These are phyloP conservation scores for Agaricus bisporus DNA, from an alignment of 768 basidiomycete species.

Conservation along the genomic window DNA sequence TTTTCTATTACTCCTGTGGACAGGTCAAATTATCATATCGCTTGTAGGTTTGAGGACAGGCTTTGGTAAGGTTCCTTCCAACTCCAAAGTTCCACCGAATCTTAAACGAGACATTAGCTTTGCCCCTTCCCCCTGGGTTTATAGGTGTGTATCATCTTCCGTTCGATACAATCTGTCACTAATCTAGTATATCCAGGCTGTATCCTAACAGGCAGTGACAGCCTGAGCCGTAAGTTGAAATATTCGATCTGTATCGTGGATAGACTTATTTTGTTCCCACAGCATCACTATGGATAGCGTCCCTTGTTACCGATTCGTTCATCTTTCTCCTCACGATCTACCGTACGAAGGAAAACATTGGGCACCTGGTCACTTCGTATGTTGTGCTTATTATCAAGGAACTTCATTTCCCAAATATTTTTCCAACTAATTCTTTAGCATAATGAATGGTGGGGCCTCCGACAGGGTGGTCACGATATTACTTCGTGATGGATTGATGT, in stretches of 20 bases:
- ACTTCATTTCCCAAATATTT: too few species aligned
- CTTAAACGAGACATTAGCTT: constrained; percentile 11
- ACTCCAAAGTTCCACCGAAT: background rate
- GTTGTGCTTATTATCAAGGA: background rate
- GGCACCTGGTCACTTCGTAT: background rate
- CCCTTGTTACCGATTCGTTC: constrained; percentile 17
- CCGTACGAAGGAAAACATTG: constrained; percentile 12
- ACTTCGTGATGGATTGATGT: constrained; percentile 21
- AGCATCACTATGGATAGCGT: constrained; percentile 22
- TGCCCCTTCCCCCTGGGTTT: constrained; percentile 18
- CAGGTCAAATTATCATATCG: constrained; percentile 19
- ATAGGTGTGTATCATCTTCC: constrained; percentile 13
- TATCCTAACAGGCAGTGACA: constrained; percentile 17
- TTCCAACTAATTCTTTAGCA: background rate
- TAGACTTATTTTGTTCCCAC: background rate
- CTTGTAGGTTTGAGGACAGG: constrained; percentile 18
- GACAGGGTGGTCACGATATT: constrained; percentile 19
- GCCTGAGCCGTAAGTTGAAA: constrained; percentile 18
- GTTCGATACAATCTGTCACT: background rate
- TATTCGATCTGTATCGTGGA: too few species aligned
- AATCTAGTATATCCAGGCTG: constrained; percentile 15
- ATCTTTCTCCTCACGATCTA: constrained; percentile 17
- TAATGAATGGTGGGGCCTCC: background rate
- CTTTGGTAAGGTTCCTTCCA: constrained; percentile 16
- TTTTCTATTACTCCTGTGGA: constrained; percentile 18